These are phyloP conservation scores for Pestalotiopsis sp. DNA, from an alignment of 2,329 filamentous ascomycete species.

Conservation along the genomic window DNA sequence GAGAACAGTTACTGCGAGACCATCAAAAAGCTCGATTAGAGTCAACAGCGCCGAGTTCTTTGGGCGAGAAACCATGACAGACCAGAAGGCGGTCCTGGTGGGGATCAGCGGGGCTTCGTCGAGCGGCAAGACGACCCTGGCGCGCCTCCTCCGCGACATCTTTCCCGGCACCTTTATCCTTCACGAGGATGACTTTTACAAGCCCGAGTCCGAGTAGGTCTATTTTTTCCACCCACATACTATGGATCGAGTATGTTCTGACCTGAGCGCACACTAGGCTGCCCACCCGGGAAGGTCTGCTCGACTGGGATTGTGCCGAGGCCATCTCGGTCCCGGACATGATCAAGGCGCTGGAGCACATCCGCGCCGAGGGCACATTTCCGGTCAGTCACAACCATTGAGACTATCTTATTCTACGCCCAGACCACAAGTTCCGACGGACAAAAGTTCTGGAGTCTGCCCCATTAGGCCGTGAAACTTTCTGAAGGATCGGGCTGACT, in stretches of 20 bases:
- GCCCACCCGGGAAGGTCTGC: constrained; percentile 59
- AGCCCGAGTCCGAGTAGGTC: constrained; percentile 67
- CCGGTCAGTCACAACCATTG: constrained; percentile 48
- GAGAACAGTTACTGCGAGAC: not conserved
- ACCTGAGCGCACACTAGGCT: constrained; percentile 40
- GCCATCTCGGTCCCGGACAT: constrained; percentile 74
- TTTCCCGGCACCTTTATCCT: constrained; percentile 81
- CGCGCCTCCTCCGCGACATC: constrained; percentile 79
- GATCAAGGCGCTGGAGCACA: constrained; percentile 66
- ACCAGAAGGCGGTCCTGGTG: constrained; percentile 63
- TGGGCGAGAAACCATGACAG: constrained; percentile 16
- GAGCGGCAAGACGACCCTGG: constrained; percentile 92
- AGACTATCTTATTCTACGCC: constrained; percentile 13
- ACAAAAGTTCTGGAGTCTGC: too few relatives aligned
- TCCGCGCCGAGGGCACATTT: constrained; percentile 67
- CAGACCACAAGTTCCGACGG: constrained; percentile 25
- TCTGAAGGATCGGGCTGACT: constrained; percentile 2
- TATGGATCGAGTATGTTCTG: not conserved
- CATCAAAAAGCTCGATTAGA: not conserved
- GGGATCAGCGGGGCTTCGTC: constrained; percentile 89
- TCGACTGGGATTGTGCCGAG: constrained; percentile 91
- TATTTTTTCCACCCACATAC: not conserved
- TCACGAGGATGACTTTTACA: constrained; percentile 97
- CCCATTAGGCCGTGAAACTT: too few relatives aligned
- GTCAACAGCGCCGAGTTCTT: not conserved